These are phyloP conservation scores for Colletotrichum sublineola DNA, from an alignment of 2,329 filamentous ascomycete genomes.

Conservation along the genomic window DNA sequence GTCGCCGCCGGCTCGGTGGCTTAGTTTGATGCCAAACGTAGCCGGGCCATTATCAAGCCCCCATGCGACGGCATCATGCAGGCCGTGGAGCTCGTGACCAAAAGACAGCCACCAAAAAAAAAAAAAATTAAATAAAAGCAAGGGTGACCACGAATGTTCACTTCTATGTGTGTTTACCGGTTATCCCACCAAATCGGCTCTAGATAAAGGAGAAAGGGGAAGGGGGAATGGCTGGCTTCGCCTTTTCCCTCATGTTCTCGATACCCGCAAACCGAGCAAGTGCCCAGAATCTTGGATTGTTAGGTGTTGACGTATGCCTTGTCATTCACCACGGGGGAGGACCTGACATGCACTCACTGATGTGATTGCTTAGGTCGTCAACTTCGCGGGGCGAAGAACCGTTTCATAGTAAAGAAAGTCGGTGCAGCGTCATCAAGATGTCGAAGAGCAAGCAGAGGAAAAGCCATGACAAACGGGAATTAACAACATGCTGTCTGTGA, in stretches of 20 bases:
- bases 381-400: background rate
- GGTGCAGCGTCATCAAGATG: background rate
- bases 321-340: constrained; percentile 1
- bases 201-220: background rate
- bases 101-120: background rate
- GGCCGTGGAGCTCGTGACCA: constrained; percentile 7
- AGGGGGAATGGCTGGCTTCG: background rate
- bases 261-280: background rate
- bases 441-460: background rate
- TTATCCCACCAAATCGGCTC: constrained; percentile 3
- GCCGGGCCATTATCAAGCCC: background rate
- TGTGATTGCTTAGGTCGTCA: background rate
- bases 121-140: background rate
- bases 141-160: background rate
- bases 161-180: background rate
- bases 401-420: background rate
- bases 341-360: background rate
- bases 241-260: constrained; percentile 6
- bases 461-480: constrained; percentile 2
- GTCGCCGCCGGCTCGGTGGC: background rate
- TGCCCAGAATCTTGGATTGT: background rate
- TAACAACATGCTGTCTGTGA: background rate
- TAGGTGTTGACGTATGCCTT: constrained; percentile 26
- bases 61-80: constrained; percentile 10
- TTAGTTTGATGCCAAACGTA: background rate